A percentile compares a stretch with the other conserved stretches of the same genome.
Conservation (phyloP, 2,329 filamentous ascomycete genomes). For the Hysterium pulicare region DNA sequence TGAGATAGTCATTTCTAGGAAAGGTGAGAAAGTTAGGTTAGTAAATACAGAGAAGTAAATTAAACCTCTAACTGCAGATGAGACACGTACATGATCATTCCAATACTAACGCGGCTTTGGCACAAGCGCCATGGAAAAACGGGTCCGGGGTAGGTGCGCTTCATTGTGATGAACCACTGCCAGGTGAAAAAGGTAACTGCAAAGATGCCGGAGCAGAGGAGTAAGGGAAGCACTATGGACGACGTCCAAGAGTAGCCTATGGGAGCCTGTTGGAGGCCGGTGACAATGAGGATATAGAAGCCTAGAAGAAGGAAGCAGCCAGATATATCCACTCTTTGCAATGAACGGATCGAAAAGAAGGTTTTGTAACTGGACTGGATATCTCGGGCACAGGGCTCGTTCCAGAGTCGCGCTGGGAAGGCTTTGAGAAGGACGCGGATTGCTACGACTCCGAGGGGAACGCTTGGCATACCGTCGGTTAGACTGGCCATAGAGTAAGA, state of each 20-base stretch:
- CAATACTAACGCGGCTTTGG: not conserved
- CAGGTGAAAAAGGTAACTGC: not conserved
- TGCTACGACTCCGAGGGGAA: slow-evolving; percentile 8
- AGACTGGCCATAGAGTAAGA: not conserved
- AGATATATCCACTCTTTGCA: too few relatives aligned
- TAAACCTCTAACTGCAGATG: not conserved
- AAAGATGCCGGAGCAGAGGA: not conserved
- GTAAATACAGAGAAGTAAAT: not conserved
- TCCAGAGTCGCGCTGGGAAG: slow-evolving; percentile 4
- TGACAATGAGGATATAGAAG: not conserved
- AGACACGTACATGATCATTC: slow-evolving; percentile 1
- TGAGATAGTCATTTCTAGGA: not conserved
- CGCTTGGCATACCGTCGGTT: slow-evolving; percentile 7
- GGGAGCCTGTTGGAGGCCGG: not conserved
- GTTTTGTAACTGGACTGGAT: too few relatives aligned
- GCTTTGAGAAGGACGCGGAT: not conserved
- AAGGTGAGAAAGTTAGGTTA: not conserved
- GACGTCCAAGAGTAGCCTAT: not conserved
- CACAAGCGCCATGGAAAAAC: not conserved
- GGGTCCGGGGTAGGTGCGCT: not conserved
- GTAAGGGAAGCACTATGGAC: not conserved
- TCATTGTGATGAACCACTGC: not conserved
- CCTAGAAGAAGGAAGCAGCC: not conserved
- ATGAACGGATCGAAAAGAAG: too few relatives aligned
- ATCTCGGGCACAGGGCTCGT: slow-evolving; percentile 1